These are phyloP conservation scores for Volvox carteri DNA, from an alignment of 163 green algal species.

Conservation along the genomic window DNA sequence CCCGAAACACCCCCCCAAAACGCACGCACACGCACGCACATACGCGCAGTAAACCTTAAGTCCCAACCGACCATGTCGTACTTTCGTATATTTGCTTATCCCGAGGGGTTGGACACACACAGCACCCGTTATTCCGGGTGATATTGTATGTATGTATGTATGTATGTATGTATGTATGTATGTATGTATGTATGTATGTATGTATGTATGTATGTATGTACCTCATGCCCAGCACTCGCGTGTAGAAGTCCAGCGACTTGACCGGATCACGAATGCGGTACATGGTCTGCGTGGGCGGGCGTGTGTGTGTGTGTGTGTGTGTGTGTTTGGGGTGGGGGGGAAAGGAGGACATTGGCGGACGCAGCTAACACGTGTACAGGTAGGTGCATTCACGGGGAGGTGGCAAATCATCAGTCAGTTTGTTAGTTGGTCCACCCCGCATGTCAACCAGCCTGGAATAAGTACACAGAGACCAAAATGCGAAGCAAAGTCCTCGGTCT, in stretches of 20 bases:
- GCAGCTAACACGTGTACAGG: no score
- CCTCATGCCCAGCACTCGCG: conserved; percentile 88
- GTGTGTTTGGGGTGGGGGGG: background rate
- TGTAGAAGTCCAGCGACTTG: conserved; percentile 93
- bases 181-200: background rate
- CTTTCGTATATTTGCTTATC: no score
- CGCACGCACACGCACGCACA: background rate
- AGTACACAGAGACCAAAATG: no score
- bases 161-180: background rate
- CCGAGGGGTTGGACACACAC: background rate
- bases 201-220: background rate
- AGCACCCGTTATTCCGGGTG: background rate
- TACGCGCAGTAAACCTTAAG: no score
- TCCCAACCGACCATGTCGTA: no score
- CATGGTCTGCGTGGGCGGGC: conserved; percentile 91
- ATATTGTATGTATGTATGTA: background rate
- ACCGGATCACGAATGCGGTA: conserved; percentile 89
- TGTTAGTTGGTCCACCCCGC: no score
- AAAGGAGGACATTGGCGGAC: background rate
- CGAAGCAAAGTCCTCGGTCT: no score
- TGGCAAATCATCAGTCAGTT: no score
- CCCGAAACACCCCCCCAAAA: background rate
- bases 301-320: no score
- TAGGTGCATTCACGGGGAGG: no score
- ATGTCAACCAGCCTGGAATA: no score